These are phyloP conservation scores for Oryza nivara DNA, from an alignment of 176 grass and related monocot species.

Conservation along the genomic window DNA sequence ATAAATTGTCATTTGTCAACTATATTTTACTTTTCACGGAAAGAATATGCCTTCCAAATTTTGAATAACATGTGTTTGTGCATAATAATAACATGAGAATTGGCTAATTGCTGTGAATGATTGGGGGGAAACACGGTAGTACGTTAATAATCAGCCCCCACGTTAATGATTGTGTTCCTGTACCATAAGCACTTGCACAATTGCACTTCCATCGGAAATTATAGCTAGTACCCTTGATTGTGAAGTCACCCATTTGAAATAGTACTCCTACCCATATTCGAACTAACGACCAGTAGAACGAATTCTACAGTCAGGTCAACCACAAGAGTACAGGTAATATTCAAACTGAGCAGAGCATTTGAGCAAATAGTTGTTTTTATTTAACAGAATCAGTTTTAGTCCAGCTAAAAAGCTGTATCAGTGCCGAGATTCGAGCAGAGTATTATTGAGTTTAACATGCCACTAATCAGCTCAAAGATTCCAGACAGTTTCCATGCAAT, in stretches of 20 bases:
- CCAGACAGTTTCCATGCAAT: slow-evolving; percentile 5
- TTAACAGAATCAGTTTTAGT: not conserved
- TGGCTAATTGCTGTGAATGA: slow-evolving; percentile 3
- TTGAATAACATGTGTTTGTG: not conserved
- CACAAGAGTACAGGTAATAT: not conserved
- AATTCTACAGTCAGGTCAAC: not conserved
- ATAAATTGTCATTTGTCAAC: not conserved
- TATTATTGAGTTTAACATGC: slow-evolving; percentile 51
- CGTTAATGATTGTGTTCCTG: slow-evolving; percentile 28
- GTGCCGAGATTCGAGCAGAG: not conserved
- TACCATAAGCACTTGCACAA: not conserved
- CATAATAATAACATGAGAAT: not conserved
- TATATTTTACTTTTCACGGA: not conserved
- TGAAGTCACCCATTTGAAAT: not conserved
- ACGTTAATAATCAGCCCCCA: not conserved
- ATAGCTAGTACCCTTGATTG: not conserved
- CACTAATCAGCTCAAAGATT: slow-evolving; percentile 35
- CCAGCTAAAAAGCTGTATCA: not conserved
- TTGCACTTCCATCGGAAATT: slow-evolving; percentile 6
- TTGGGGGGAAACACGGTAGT: not conserved
- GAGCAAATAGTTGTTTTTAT: not conserved
- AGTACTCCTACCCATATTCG: not conserved
- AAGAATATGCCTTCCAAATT: not conserved
- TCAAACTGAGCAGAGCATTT: not conserved
- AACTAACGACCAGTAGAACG: not conserved